phyloP scores from a whole-genome alignment of 805 yeast species.

The Candida germanica region DNA sequence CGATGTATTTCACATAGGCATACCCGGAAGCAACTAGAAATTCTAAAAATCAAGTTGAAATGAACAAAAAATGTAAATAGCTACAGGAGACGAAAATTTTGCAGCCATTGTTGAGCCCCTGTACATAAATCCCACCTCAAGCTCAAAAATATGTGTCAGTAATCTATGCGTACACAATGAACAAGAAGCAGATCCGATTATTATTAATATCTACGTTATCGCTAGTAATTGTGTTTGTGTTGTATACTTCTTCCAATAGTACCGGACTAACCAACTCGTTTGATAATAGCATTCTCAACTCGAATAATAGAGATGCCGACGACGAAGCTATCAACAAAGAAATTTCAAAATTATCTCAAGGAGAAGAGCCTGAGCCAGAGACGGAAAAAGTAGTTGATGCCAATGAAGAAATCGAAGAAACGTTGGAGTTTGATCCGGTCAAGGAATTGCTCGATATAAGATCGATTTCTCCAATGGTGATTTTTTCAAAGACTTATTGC shows the following conservation, averaged over 20 bases:
- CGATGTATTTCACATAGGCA: too few species aligned
- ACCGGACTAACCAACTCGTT: background rate
- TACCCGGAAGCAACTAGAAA: too few species aligned
- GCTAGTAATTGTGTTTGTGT: constrained; percentile 5
- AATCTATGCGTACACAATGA: too few species aligned
- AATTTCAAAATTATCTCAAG: constrained; percentile 22
- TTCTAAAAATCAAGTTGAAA: too few species aligned
- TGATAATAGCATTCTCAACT: constrained; percentile 26
- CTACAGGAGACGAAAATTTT: too few species aligned
- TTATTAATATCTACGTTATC: constrained; percentile 8
- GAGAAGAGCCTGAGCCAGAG: constrained; percentile 3
- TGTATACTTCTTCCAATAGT: constrained; percentile 8
- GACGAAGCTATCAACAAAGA: constrained; percentile 41
- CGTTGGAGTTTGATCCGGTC: constrained; percentile 30
- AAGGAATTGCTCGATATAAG: constrained; percentile 53
- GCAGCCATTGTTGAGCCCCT: too few species aligned
- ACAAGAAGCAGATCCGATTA: constrained; percentile 11
- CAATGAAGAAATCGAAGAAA: constrained; percentile 9
- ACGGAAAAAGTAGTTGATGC: constrained; percentile 3
- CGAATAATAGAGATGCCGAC: constrained; percentile 31
- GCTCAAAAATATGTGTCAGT: too few species aligned
- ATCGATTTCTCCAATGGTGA: constrained; percentile 58
- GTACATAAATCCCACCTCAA: too few species aligned
- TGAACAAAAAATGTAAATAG: too few species aligned
- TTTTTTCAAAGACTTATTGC: constrained; percentile 58